These are phyloP conservation scores for Phytophthora multivora DNA, from an alignment of 352 stramenopile species.

Conservation along the genomic window DNA sequence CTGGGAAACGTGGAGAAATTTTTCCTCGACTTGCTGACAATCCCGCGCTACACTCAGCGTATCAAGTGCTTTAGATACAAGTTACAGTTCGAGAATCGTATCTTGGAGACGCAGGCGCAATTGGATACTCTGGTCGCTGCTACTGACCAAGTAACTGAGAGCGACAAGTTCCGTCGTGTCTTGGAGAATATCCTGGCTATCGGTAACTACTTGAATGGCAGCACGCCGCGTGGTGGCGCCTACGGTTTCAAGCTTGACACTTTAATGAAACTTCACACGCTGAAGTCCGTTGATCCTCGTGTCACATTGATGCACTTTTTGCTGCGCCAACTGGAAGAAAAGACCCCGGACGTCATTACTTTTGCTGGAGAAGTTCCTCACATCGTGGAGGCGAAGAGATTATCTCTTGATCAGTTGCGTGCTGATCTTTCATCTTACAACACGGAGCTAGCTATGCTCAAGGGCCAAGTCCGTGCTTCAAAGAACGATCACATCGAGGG, in stretches of 20 bases:
- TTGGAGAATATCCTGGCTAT: slow-evolving; percentile 89
- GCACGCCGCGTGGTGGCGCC: slow-evolving; percentile 82
- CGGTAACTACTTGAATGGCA: slow-evolving; percentile 93
- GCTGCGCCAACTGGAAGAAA: slow-evolving; percentile 78
- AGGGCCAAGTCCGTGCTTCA: slow-evolving; percentile 79
- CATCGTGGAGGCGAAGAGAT: slow-evolving; percentile 74
- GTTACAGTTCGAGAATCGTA: slow-evolving; percentile 84
- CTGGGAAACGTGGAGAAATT: slow-evolving; percentile 90
- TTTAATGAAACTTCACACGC: slow-evolving; percentile 86
- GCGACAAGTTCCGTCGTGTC: slow-evolving; percentile 78
- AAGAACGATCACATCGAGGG: slow-evolving; percentile 75
- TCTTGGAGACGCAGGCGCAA: slow-evolving; percentile 83
- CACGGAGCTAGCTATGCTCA: slow-evolving; percentile 82
- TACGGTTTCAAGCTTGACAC: slow-evolving; percentile 94
- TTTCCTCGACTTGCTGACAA: slow-evolving; percentile 85
- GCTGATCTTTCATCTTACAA: slow-evolving; percentile 84
- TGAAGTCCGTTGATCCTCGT: slow-evolving; percentile 83
- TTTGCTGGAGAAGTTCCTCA: slow-evolving; percentile 82
- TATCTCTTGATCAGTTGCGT: slow-evolving; percentile 85
- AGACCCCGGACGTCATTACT: slow-evolving; percentile 73
- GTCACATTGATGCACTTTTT: slow-evolving; percentile 87
- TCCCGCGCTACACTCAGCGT: slow-evolving; percentile 86
- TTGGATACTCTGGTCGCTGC: slow-evolving; percentile 83
- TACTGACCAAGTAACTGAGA: slow-evolving; percentile 82
- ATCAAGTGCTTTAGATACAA: slow-evolving; percentile 91